Conservation (phyloP, 1,284 basidiomycete genomes). For the Cutaneotrichosporon dermatis region DNA sequence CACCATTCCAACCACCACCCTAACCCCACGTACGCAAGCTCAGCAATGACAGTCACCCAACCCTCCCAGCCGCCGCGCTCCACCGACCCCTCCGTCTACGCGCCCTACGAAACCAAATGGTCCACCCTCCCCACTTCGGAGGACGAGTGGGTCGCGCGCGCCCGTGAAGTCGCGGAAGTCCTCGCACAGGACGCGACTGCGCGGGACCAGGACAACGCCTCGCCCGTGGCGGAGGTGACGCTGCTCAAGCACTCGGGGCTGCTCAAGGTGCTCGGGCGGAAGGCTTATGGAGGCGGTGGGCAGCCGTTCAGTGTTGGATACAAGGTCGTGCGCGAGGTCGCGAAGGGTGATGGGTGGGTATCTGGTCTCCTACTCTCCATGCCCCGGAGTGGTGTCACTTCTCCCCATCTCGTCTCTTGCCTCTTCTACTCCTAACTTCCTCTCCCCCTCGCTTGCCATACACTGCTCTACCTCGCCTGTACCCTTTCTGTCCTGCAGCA, state of each 20-base stretch:
- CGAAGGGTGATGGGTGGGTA: slow-evolving; percentile 2
- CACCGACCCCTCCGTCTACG: slow-evolving; percentile 12
- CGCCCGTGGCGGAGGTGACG: slow-evolving; percentile 11
- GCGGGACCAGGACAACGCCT: slow-evolving; percentile 9
- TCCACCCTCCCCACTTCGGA: background rate
- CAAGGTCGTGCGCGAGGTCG: slow-evolving; percentile 7
- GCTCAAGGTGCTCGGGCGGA: slow-evolving; percentile 5
- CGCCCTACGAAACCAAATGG: slow-evolving; percentile 1
- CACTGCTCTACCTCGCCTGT: too few relatives aligned
- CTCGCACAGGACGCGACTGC: slow-evolving; percentile 4
- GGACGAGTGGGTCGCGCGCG: slow-evolving; percentile 8
- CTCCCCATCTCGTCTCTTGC: too few relatives aligned
- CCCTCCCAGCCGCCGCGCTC: background rate
- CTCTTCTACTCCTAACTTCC: too few relatives aligned
- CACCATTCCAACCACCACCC: too few relatives aligned
- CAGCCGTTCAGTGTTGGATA: slow-evolving; percentile 6
- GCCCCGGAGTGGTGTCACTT: too few relatives aligned
- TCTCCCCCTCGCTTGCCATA: too few relatives aligned
- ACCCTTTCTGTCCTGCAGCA: too few relatives aligned
- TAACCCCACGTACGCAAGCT: too few relatives aligned
- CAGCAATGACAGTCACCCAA: background rate
- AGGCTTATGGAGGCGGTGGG: slow-evolving; percentile 7
- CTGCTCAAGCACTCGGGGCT: slow-evolving; percentile 14
- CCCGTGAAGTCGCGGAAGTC: slow-evolving; percentile 2
- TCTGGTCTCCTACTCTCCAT: too few relatives aligned